Evolutionary conservation across 768 basidiomycete genomes (phyloP), one percentile per base, ranked within the genome.

Genomic region (Cystobasidium onofrii): DNA sequence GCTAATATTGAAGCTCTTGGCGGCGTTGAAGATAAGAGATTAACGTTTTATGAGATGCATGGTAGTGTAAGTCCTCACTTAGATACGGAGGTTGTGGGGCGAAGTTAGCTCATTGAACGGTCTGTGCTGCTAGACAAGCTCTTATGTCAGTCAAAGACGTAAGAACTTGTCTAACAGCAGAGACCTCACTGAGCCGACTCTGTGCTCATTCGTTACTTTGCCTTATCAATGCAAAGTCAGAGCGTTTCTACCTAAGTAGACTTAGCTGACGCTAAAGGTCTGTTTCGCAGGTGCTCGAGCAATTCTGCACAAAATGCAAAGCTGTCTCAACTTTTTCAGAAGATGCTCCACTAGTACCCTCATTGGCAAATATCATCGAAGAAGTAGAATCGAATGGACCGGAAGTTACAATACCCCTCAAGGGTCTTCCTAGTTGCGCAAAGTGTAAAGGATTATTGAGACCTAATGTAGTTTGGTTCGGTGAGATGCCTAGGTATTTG

Each of bases 401-500:
- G 50, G 55, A 61, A 61, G 33, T 50, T 17, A 10, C 62, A 27
- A 69, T 63, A 17, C 25, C 23, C 10, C 7, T 18, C 23, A 39
- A 34, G 54, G 71, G 75, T 17, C 27, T 74, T 44, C 71, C 66
- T 33, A 15, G 66, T 23, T 60, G 64, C 17, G 7, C 57, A 15
- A 17, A n/a, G 50, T 9, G 63, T 75, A 78, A 62, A 27, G 78
- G 79, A 12, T 81, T 87, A 17, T 81, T 82, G 0, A 81, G 86
- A 25, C 86, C 86, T 6, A 86, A 83, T 1, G 85, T 87, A 3
- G 85, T 87, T 0, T 87, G 86, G 86, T 88, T 87, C 75, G 85
- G 84, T 1, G 86, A 87, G 76, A 75, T 23, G 41, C 83, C 84
- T 0, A 75, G 80, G 13, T 76, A 83, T 12, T n/a, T 85, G 70